Evolutionary conservation across 441 rosid genomes (phyloP).

Genomic region (Theobroma grandiflorum): DNA sequence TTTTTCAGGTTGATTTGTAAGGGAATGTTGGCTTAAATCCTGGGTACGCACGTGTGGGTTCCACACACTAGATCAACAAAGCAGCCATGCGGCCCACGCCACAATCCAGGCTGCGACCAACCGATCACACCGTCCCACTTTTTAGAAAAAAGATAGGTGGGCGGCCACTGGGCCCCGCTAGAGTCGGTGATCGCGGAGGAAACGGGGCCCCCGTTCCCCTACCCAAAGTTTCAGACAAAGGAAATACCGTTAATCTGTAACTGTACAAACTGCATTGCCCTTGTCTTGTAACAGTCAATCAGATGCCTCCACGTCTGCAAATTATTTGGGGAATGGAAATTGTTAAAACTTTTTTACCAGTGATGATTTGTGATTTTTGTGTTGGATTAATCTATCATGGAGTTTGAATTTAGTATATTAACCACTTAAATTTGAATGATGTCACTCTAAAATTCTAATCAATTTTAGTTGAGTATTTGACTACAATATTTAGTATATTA

Average conservation of each 20-base stretch:
- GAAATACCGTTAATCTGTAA: not conserved
- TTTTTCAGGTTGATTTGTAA: slow-evolving; percentile 2
- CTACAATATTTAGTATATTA: not conserved
- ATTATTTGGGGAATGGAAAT: not conserved
- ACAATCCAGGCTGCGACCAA: slow-evolving; percentile 3
- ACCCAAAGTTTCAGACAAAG: not conserved
- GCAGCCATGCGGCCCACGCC: not conserved
- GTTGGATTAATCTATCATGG: not conserved
- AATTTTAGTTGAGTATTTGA: not conserved
- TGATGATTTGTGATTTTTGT: not conserved
- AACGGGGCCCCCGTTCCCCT: slow-evolving; percentile 33
- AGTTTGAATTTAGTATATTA: not conserved
- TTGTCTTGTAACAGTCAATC: not conserved
- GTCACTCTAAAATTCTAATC: not conserved
- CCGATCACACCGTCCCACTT: slow-evolving; percentile 51
- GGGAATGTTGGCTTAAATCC: slow-evolving; percentile 15
- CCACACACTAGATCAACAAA: slow-evolving; percentile 3
- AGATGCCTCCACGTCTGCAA: not conserved
- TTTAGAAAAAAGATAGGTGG: slow-evolving; percentile 25
- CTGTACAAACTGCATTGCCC: not conserved
- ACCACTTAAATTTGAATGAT: not conserved
- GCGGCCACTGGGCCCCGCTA: slow-evolving; percentile 50
- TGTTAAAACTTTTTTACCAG: not conserved
- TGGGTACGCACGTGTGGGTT: slow-evolving; percentile 19
- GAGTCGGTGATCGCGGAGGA: slow-evolving; percentile 35